Evolutionary conservation across 176 grass and related monocot species (phyloP).

Genomic region (Eleusine coracana): DNA sequence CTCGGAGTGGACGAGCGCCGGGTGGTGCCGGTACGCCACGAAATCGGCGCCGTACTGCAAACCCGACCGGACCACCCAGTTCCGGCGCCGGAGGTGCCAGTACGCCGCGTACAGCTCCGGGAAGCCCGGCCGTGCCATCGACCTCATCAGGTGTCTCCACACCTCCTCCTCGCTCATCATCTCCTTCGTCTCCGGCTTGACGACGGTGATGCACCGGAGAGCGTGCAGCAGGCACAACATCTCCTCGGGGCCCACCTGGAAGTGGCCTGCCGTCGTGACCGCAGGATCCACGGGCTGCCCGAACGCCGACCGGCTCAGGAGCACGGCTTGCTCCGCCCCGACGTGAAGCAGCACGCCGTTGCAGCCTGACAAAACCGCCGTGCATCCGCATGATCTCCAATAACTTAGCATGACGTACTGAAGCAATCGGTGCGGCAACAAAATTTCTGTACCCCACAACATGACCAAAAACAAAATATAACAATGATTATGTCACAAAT

Average conservation of each 20-base stretch:
- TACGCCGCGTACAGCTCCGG: neutral
- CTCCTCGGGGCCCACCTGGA: neutral
- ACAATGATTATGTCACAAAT: slow-evolving; percentile 14
- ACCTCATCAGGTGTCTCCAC: neutral
- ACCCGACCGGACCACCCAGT: neutral
- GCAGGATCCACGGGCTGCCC: neutral
- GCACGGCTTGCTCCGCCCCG: neutral
- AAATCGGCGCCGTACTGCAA: neutral
- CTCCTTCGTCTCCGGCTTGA: neutral
- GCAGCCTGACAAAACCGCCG: neutral
- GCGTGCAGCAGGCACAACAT: neutral
- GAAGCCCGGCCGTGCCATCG: neutral
- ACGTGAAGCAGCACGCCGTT: neutral
- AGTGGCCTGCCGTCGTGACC: neutral
- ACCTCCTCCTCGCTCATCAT: neutral
- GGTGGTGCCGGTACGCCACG: neutral
- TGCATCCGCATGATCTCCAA: neutral
- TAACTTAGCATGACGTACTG: too few relatives aligned
- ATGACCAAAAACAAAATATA: neutral
- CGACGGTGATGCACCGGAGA: neutral
- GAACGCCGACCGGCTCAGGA: neutral
- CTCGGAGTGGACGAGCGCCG: neutral
- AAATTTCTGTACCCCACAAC: neutral
- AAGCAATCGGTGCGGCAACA: neutral
- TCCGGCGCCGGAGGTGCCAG: neutral